Evolutionary conservation across 345 rosid genomes (phyloP), one percentile per base, ranked within the genome.

Genomic region (Acer saccharum): DNA sequence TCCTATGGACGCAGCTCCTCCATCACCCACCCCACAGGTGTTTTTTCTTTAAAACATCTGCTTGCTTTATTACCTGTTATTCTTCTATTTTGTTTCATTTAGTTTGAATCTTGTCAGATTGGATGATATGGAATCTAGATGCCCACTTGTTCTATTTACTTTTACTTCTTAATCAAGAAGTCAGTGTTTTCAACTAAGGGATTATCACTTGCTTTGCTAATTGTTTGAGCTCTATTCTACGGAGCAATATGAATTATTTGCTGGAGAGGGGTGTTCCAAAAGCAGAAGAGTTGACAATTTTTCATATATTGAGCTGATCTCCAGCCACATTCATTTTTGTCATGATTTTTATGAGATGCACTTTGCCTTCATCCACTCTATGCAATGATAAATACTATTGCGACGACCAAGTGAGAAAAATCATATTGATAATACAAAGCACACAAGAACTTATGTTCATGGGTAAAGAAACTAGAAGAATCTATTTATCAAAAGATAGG

Each of bases 11-110:
- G 78, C 90, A 23, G 93, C 90, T 79, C 95, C 97, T 72, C 48
- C 77, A 72, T 92, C 94, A 64, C 93, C 97, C 75, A 84, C 81
- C 72, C 87, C 88, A 20, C 89, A 84, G 84, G 97, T 89, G 63
- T 35, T 60, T 60, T 32, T 70, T 54, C 18, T 46, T 50, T 73
- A 65, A 10, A 54, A 60, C 46, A 41, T 14, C 44, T 39, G 17
- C 54, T 58, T 69, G 35, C 48, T 62, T 66, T 57, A 32, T 18
- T 66, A n/a, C 60, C 41, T 21, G 58, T 50, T 64, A 43, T 14
- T 23, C 14, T 67, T 78, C 10, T 69, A 11, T 21, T 29, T 65
- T 74, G 27, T 18, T 54, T 50, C 20, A 21, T 32, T 13, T 60
- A 27, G 32, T 18, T 66, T 62, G 54, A 17, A 14, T 2, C 10